A percentile compares a stretch with the other conserved stretches of the same genome.
Evolutionary conservation across 768 basidiomycete genomes (phyloP).

Genomic region (Boletus edulis): DNA sequence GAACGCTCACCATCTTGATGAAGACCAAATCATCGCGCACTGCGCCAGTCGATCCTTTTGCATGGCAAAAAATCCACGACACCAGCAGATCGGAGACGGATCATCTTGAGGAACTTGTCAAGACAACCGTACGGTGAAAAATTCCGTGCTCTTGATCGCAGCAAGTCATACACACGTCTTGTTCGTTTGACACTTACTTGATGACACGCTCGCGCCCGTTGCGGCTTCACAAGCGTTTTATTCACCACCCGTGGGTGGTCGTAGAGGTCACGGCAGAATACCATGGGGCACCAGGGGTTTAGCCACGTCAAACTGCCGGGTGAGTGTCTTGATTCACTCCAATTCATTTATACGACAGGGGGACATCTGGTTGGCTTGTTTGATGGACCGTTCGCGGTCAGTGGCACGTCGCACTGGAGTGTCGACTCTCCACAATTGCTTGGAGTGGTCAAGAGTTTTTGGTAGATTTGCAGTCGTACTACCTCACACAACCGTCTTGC

Average conservation of each 20-base stretch:
- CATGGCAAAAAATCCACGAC: conserved; percentile 4
- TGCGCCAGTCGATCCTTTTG: neutral
- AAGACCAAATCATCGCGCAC: conserved; percentile 1
- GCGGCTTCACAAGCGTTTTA: conserved; percentile 14
- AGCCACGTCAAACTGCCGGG: conserved; percentile 17
- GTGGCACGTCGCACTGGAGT: neutral
- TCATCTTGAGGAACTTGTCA: conserved; percentile 12
- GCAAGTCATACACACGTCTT: conserved; percentile 19
- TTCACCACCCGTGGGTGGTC: conserved; percentile 6
- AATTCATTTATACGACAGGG: conserved; percentile 22
- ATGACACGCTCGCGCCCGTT: conserved; percentile 10
- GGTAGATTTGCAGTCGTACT: conserved; percentile 19
- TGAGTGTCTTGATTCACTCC: conserved; percentile 34
- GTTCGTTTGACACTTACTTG: conserved; percentile 25
- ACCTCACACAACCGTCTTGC: conserved; percentile 30
- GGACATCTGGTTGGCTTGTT: conserved; percentile 15
- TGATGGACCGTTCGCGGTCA: conserved; percentile 1
- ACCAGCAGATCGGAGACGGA: neutral
- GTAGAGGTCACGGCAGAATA: conserved; percentile 2
- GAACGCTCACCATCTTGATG: conserved; percentile 12
- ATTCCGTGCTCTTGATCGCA: conserved; percentile 20
- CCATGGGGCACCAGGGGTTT: neutral
- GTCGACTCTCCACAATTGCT: conserved; percentile 6
- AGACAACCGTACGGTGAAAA: conserved; percentile 26
- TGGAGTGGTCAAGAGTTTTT: neutral